Evolutionary conservation across 1,284 basidiomycete species (phyloP).

Genomic region (Tylopilus sp.): DNA sequence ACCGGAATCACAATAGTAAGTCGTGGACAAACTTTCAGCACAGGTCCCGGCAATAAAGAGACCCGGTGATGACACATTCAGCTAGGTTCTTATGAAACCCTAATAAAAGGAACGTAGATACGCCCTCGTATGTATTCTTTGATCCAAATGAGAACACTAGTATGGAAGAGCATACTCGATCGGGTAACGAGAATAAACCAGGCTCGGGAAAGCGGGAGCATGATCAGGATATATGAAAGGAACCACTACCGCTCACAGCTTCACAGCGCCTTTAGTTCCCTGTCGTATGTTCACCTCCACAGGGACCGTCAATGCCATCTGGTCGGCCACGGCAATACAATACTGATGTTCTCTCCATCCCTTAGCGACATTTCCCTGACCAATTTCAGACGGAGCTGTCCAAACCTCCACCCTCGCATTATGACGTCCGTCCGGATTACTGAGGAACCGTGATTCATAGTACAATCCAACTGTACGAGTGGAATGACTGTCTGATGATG

Average conservation of each 20-base stretch:
- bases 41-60: background rate
- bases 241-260: constrained; percentile 13
- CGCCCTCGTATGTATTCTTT: background rate
- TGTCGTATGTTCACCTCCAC: constrained; percentile 42
- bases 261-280: constrained; percentile 26
- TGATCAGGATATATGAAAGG: background rate
- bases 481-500: constrained; percentile 40
- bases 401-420: constrained; percentile 57
- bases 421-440: constrained; percentile 51
- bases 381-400: constrained; percentile 56
- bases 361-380: constrained; percentile 38
- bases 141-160: background rate
- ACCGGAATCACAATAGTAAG: background rate
- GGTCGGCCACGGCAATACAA: constrained; percentile 57
- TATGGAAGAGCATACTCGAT: background rate
- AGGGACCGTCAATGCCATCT: constrained; percentile 53
- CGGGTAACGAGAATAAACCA: background rate
- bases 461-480: constrained; percentile 53
- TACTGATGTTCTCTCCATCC: constrained; percentile 59
- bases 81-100: background rate
- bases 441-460: constrained; percentile 46
- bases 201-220: background rate
- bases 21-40: constrained; percentile 1
- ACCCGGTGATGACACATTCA: background rate
- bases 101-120: background rate